These are phyloP conservation scores for Saccharomyces hybrid DNA, from an alignment of 1,139 yeast genomes.

Conservation along the genomic window DNA sequence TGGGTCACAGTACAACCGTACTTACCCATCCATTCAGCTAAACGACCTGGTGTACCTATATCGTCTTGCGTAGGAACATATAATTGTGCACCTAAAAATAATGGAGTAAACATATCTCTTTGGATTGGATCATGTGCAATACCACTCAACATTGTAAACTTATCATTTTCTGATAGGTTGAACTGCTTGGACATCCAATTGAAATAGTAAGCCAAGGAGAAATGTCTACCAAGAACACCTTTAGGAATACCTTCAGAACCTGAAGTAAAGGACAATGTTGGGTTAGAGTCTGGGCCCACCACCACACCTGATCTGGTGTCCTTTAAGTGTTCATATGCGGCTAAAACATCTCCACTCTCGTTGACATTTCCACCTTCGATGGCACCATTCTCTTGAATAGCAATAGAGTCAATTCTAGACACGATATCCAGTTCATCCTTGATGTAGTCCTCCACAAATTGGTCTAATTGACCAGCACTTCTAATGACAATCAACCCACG, in stretches of 20 bases:
- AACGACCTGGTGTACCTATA: conserved; percentile 94
- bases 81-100: conserved; percentile 87
- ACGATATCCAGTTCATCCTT: conserved; percentile 60
- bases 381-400: conserved; percentile 68
- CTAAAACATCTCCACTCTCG: conserved; percentile 42
- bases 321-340: conserved; percentile 39
- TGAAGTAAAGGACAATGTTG: conserved; percentile 93
- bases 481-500: conserved; percentile 79
- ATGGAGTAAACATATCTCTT: conserved; percentile 97
- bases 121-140: conserved; percentile 99
- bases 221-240: conserved; percentile 97
- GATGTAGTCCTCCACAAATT: conserved; percentile 70
- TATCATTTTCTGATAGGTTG: conserved; percentile 68
- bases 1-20: conserved; percentile 94
- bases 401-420: conserved; percentile 69
- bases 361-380: conserved; percentile 50
- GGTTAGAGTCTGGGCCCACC: conserved; percentile 96
- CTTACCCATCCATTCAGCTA: conserved; percentile 94
- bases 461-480: conserved; percentile 79
- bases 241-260: conserved; percentile 98
- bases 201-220: conserved; percentile 90
- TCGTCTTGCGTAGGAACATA: conserved; percentile 94
- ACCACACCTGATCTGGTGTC: conserved; percentile 71
- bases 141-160: conserved; percentile 95
- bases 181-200: conserved; percentile 96